Percentiles rank a stretch among this genome's conserved stretches.
These are phyloP conservation scores for Turritis glabra DNA, from an alignment of 345 rosid genomes.

Conservation along the genomic window DNA sequence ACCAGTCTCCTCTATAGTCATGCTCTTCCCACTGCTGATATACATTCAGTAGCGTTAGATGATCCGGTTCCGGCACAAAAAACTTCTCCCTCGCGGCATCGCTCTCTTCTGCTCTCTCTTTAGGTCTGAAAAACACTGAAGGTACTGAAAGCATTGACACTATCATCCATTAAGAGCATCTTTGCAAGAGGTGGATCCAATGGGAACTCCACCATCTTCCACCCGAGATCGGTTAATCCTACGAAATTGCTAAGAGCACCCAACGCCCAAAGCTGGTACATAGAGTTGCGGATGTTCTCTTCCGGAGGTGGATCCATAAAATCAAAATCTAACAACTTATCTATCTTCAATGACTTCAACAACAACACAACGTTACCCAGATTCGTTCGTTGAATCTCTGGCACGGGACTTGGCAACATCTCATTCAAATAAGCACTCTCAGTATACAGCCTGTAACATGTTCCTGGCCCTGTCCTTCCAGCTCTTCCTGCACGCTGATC, in stretches of 20 bases:
- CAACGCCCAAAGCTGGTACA: conserved; percentile 98
- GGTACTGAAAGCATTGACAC: conserved; percentile 99
- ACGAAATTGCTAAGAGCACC: conserved; percentile 95
- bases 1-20: conserved; percentile 96
- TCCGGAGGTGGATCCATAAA: conserved; percentile 99
- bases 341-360: conserved; percentile 89
- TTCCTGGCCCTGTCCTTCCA: conserved; percentile 98
- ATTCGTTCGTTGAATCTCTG: conserved; percentile 97
- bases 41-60: conserved; percentile 76
- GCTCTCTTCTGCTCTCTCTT: conserved; percentile 94
- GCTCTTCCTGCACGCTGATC: conserved; percentile 99
- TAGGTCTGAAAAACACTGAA: conserved; percentile 94
- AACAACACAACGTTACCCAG: conserved; percentile 92
- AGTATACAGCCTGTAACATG: conserved; percentile 90
- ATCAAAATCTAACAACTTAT: conserved; percentile 89
- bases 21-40: conserved; percentile 95
- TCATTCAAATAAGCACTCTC: conserved; percentile 92
- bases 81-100: conserved; percentile 91
- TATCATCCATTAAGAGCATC: conserved; percentile 94
- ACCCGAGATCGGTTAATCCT: conserved; percentile 78
- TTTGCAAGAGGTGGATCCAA: conserved; percentile 97
- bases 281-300: conserved; percentile 94
- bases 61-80: conserved; percentile 95
- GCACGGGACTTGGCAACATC: conserved; percentile 87
- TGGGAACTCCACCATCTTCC: conserved; percentile 99